phyloP scores from a whole-genome alignment of 441 rosid genomes.

The Mallotus japonicus region DNA sequence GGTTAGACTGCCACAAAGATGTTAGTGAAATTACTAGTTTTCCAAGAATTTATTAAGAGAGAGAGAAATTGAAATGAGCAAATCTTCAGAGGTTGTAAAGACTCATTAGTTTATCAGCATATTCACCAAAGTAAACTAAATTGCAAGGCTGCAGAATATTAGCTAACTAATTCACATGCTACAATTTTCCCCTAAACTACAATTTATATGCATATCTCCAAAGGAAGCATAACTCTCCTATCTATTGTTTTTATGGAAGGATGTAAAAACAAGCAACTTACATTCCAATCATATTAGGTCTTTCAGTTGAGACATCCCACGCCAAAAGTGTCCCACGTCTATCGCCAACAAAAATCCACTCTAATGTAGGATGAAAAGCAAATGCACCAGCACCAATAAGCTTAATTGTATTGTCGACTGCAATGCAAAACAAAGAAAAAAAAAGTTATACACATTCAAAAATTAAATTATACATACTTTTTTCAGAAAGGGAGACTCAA shows the following conservation, averaged over 20 bases:
- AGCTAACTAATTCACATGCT: not conserved
- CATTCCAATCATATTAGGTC: slow-evolving; percentile 99
- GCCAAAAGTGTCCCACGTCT: slow-evolving; percentile 97
- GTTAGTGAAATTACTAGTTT: not conserved
- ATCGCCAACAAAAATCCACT: slow-evolving; percentile 99
- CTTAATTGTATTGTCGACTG: slow-evolving; percentile 97
- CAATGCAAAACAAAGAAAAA: slow-evolving; percentile 24
- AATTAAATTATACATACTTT: not conserved
- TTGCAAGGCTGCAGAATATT: not conserved
- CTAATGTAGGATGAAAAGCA: slow-evolving; percentile 95
- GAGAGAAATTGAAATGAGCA: not conserved
- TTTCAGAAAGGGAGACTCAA: not conserved
- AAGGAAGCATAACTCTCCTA: slow-evolving; percentile 1
- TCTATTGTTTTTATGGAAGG: not conserved
- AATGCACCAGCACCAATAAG: slow-evolving; percentile 95
- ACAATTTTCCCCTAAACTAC: not conserved
- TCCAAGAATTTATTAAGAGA: not conserved
- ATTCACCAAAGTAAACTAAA: not conserved
- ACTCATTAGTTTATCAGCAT: not conserved
- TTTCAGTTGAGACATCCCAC: slow-evolving; percentile 99
- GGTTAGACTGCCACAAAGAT: not conserved
- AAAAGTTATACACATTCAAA: not conserved
- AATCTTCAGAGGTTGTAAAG: not conserved
- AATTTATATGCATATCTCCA: not conserved
- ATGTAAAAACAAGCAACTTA: slow-evolving; percentile 35